Evolutionary conservation across 306 rosid genomes (phyloP), one percentile per base, ranked within the genome.

Genomic region (Begonia loranthoides): DNA sequence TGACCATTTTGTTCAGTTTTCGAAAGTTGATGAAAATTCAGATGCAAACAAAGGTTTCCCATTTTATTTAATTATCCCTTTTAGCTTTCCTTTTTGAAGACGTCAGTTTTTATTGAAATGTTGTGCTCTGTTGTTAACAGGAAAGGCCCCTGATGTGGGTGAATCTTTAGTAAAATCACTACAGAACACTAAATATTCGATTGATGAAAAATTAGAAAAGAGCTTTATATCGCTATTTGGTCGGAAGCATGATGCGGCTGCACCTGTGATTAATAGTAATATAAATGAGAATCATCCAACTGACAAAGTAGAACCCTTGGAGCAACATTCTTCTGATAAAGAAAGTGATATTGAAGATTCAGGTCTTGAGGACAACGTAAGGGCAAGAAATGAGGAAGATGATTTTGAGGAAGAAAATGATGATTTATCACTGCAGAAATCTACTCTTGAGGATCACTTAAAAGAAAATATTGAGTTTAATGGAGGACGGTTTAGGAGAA

Each of bases 1-100:
- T 70, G 92, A 85, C 51, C 94, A 81, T 66, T 70, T 78, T 43
- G 87, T 85, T 41, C 97, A 82, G 79, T 90, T 73, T 56, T 85
- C 95, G 24, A 80, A 76, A 51, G 68, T 28, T 51, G 95, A 67
- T 41, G 66, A 66, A 68, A 74, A 71, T 58, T 73, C 70, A 34
- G 77, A 65, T 49, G 62, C 47, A 67, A 48, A 40, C 19, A 71
- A 63, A 82, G 97, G 97, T 90, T 68, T 14, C 41, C 45, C 12
- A 41, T 58, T 45, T 56, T 51, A 53, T 62, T 45, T 22, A 4
- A 9, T 8, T 49, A 50, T 51, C 54, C 15, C 57, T 43, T 15
- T 54, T 28, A 28, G 43, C 51, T 56, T 45, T 40, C 28, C 17
- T 24, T 62, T 14, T 52, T 56, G 22, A 14, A 43, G 49, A 15